Evolutionary conservation across 192 early-diverging fungal genomes (phyloP), one percentile per base, ranked within the genome.

Genomic region (Pecoramyces ruminantium): DNA sequence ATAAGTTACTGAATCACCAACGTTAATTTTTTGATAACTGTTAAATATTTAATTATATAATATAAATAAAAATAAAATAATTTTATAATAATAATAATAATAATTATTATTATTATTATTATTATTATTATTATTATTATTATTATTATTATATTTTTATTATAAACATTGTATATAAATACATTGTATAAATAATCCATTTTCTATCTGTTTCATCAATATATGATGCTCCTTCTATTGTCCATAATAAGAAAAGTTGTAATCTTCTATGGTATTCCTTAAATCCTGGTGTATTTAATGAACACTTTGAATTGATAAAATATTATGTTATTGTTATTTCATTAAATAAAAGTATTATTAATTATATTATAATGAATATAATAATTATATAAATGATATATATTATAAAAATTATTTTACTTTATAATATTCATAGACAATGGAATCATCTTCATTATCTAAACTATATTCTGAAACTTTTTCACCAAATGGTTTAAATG

Each of bases 221-320:
- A 77, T 91, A 95, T 78, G 91, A 92, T 28, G 93, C 93, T 17
- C 95, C 97, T 82, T 98, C 97, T 40, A 98, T 95, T 79, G 91
- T 96, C 67, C 94, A 93, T 42, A 96, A 86, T 16, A 93, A 82
- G 83, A 98, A 92, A 30, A 90, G 83, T 80, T 96, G 95, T 81
- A 97, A 83, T 38, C 94, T 86, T 78, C 85, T 87, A 84, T 98
- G 94, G 83, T 93, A 96, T 40, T 91, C 90, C 79, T 89, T 83
- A 80, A 95, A 95, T 51, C 88, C 85, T 2, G 86, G 89, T 18
- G 88, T 90, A 25, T 85, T 80, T 81, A 98, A 96, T 0, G 84
- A 86, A 30, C 86, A 82, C 93, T 87, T n/a, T n/a, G n/a, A n/a
- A n/a, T n/a, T n/a, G n/a, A n/a, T n/a, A n/a, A n/a, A n/a, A n/a